Evolutionary conservation across 768 basidiomycete species (phyloP), one percentile per base, ranked within the genome.

Genomic region (Leccinellum albellum): DNA sequence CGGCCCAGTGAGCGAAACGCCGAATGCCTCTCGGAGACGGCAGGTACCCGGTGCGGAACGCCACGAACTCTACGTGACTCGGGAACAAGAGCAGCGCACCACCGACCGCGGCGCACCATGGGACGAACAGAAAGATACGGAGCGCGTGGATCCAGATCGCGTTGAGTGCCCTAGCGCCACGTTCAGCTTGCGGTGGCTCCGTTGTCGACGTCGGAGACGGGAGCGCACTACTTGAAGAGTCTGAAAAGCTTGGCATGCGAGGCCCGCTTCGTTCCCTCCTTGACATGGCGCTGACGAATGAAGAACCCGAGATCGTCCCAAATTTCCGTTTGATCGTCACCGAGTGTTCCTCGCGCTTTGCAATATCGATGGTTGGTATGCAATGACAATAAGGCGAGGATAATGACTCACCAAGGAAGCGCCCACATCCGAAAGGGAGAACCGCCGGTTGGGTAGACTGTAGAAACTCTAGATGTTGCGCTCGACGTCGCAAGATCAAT

Each of bases 1-100:
- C 67, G 3, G 67, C 73, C 75, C 75, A 76, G 49, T 76, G 65
- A 21, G 71, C 68, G 37, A 74, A 73, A 28, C 75, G 74, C n/a
- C 68, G 68, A n/a, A 71, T 51, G n/a, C 74, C 74, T 45, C 51
- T 65, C 1, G 60, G 62, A 32, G 70, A 64, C 2, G 61, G 17
- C 13, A 67, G 47, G 65, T 74, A 75, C 20, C 74, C 73, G 1
- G 65, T 14, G 20, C 51, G 47, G 54, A 75, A 75, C 12, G 70
- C 54, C 57, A 74, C 61, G 42, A 44, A 37, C 26, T 69, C 70
- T 23, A 69, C 61, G 29, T 65, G 56, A 17, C 29, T 42, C 9
- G 75, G 73, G 47, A 63, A 68, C 26, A 75, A 57, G 21, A 73
- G 55, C 48, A 75, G 56, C 31, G 67, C 56, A 12, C 68, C 71